These are phyloP conservation scores for Funneliformis caledonium DNA, from an alignment of 371 early-diverging fungal genomes.

Conservation along the genomic window DNA sequence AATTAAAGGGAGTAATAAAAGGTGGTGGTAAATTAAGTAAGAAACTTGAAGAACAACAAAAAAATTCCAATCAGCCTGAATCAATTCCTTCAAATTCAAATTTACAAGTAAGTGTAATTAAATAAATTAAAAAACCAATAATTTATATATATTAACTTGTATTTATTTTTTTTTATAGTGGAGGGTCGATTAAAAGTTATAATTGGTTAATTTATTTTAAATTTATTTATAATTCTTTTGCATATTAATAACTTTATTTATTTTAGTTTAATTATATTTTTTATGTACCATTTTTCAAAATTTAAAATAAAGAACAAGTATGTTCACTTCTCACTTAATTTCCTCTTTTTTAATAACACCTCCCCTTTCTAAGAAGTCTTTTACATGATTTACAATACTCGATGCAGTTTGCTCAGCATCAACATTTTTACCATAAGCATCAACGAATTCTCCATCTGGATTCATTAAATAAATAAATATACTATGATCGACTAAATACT, in stretches of 20 bases:
- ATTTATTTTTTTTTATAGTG: slow-evolving; percentile 28
- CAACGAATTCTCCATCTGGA: slow-evolving; percentile 89
- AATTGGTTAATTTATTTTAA: not conserved
- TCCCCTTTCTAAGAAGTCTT: slow-evolving; percentile 29
- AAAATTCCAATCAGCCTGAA: not conserved
- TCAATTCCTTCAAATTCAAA: not conserved
- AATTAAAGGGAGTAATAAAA: slow-evolving; percentile 26
- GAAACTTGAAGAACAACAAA: slow-evolving; percentile 26
- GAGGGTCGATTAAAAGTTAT: slow-evolving; percentile 1
- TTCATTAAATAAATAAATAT: slow-evolving; percentile 97
- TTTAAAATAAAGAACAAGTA: too few relatives aligned
- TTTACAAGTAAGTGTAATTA: slow-evolving; percentile 17
- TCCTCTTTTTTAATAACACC: not conserved
- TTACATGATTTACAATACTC: slow-evolving; percentile 64
- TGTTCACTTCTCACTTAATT: too few relatives aligned
- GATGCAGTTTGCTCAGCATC: slow-evolving; percentile 62
- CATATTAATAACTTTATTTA: not conserved
- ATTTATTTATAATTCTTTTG: not conserved
- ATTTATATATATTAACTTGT: not conserved
- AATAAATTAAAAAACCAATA: not conserved
- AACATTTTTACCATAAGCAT: slow-evolving; percentile 85
- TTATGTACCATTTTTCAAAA: too few relatives aligned
- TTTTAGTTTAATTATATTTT: not conserved
- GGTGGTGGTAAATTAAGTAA: slow-evolving; percentile 37
- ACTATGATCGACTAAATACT: slow-evolving; percentile 97